Conservation (phyloP, 768 basidiomycete genomes). For the Crassisporium funariophilum region DNA sequence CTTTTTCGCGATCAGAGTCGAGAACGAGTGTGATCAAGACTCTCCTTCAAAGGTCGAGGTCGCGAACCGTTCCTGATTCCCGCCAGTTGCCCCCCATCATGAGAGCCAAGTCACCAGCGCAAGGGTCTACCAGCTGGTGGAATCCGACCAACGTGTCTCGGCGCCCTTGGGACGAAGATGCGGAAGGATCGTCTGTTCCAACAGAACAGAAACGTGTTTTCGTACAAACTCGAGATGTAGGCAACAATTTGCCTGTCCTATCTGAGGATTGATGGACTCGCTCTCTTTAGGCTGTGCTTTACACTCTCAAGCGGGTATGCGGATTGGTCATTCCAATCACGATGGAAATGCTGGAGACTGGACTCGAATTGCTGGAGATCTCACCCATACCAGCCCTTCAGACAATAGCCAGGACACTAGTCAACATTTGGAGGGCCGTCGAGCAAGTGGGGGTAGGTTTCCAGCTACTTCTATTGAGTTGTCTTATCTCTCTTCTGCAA, state of each 20-base stretch:
- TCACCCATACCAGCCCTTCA: slow-evolving; percentile 55
- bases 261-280: not conserved
- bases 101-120: not conserved
- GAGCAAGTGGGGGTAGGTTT: slow-evolving; percentile 55
- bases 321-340: slow-evolving; percentile 34
- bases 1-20: not conserved
- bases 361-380: slow-evolving; percentile 40
- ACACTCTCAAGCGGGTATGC: slow-evolving; percentile 32
- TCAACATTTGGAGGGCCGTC: slow-evolving; percentile 60
- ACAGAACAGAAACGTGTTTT: slow-evolving; percentile 34
- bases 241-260: slow-evolving; percentile 8
- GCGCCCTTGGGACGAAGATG: slow-evolving; percentile 24
- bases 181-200: slow-evolving; percentile 20
- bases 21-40: not conserved
- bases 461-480: not conserved
- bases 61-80: slow-evolving; percentile 1
- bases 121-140: slow-evolving; percentile 24
- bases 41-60: slow-evolving; percentile 12
- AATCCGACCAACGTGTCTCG: slow-evolving; percentile 21
- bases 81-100: not conserved
- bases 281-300: slow-evolving; percentile 28
- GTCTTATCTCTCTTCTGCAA: not conserved
- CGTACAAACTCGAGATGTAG: slow-evolving; percentile 33
- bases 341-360: slow-evolving; percentile 37
- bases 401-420: slow-evolving; percentile 45